Evolutionary conservation across 805 yeast genomes (phyloP), one percentile per base, ranked within the genome.

Genomic region (Metschnikowia drakensbergensis): DNA sequence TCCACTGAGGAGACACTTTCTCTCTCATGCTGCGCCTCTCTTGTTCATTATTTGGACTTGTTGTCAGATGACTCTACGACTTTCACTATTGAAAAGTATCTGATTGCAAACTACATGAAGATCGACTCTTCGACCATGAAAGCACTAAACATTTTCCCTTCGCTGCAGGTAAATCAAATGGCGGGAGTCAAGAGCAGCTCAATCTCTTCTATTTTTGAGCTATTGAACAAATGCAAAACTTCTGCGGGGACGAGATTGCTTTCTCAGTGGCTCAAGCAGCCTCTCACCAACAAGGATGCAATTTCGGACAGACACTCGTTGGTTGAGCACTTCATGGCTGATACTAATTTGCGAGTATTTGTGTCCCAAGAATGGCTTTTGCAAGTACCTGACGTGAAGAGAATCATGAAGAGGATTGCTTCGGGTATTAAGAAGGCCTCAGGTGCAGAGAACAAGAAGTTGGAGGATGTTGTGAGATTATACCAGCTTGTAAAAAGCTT

Each of bases 251-350:
- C 92, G 1, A 77, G 98, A 54, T 68, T 91, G 44, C 75, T 94
- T 26, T 83, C 94, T 11, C 96, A 89, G 61, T 94, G 99, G 99
- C 75, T 94, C 52, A 94, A 92, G 61, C 99, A 94, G 66, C 99
- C 99, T 0, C 74, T 94, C 42, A 83, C 96, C 46, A 81, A 82
- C 54, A 61, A 76, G 8, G 60, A 57, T 0, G 81, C 75, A 44
- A 90, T 94, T 35, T 64, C 69, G 35, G 74, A 81, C 38, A 76
- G 99, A 44, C 97, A 88, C 54, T 64, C 71, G 6, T 69, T 94
- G 43, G 96, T 92, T n/a, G 85, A 81, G 27, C 76, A 79, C 50
- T 68, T 94, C 54, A 73, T 87, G n/a, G 79, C 84, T 30, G 87
- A 90, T 57, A 67, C 88, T 5, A 80, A 79, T 53, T 61, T 86